Base-by-base conservation (phyloP, 2,329 filamentous ascomycete species). In the Claviceps maximensis region DNA sequence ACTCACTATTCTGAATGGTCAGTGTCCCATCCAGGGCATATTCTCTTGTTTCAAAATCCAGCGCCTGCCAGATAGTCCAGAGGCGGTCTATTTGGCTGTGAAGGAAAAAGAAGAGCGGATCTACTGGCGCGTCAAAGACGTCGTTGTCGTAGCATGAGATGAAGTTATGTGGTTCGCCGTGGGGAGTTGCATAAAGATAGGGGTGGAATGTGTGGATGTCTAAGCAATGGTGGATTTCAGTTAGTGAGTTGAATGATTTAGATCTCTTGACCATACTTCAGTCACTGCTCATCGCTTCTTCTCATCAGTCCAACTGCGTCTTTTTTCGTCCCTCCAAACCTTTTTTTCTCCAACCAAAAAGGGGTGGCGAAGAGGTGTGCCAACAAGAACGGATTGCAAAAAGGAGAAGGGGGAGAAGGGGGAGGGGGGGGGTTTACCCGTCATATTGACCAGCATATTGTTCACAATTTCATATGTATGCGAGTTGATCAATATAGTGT, bases 21-120 rank as follows among this genome's bases (percentile, higher is more conserved):
- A 23, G 17, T 1, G 51, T 51, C 6, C 51, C 51, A 15, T 53
- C 27, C 4, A 55, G 36, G 15, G 42, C 54, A 31, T 53, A 9
- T 8, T 48, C 50, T 36, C 54, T 40, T 12, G 4, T 23, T 1
- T 23, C 3, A 8, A 45, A 53, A n/a, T 55, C 48, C 19, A 51
- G 48, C 12, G 36, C 54, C 45, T 55, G 54, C 54, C 54, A 55
- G 25, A 55, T 31, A 17, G 54, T 15, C 54, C 54, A 55, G 12
- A 55, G 17, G 4, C 51, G 47, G 41, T 55, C 54, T 8, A 55
- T 3, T 44, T 53, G 48, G 25, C 33, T 38, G 41, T 55, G 54
- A 4, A 51, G 25, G 4, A 55, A 48, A 36, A 49, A 55, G 15
- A 55, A 55, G 7, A 33, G 41, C n/a, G 51, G 51, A 29, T 55